Evolutionary conservation across 1,284 basidiomycete species (phyloP), one percentile per base, ranked within the genome.

Genomic region (Naganishia liquefaciens): DNA sequence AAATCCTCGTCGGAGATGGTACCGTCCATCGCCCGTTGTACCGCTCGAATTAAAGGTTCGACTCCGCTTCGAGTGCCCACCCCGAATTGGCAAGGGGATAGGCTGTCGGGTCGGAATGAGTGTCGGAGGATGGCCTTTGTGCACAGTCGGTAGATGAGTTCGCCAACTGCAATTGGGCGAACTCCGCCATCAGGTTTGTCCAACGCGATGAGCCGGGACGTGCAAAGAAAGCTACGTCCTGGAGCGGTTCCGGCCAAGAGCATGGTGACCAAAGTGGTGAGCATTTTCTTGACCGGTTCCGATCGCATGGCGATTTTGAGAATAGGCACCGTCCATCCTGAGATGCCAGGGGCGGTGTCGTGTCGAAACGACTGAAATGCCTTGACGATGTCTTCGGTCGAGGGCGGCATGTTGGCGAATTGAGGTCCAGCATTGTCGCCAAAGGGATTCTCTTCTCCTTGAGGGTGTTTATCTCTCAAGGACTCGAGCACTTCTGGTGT

Each of bases 261-360:
- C n/a, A n/a, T n/a, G n/a, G n/a, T n/a, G n/a, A n/a, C n/a, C n/a
- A n/a, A n/a, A n/a, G n/a, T n/a, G n/a, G n/a, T n/a, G n/a, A n/a
- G 30, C 51, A 53, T 53, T 37, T 33, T 37, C 51, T 37, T 53
- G 30, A 53, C 27, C 4, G 51, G 40, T 28, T 33, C 52, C 5
- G 52, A 53, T 2, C 30, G 30, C 30, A 53, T 53, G 4, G 52
- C 52, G n/a, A 53, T 5, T 33, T 25, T 27, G 21, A 69, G 40
- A 2, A 70, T 60, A 25, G 62, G 57, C 5, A 68, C 68, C n/a
- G 68, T 63, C 69, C 68, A 70, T 2, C 69, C 69, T 0, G 62
- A 65, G 3, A 65, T 23, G 9, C 69, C 69, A 13, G 69, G 65
- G 1, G 69, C 40, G 19, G 67, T 67, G 28, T 68, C 67, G 3